Evolutionary conservation across 208 protist species (phyloP), one percentile per base, ranked within the genome.

Genomic region (Naegleria gruberi): DNA sequence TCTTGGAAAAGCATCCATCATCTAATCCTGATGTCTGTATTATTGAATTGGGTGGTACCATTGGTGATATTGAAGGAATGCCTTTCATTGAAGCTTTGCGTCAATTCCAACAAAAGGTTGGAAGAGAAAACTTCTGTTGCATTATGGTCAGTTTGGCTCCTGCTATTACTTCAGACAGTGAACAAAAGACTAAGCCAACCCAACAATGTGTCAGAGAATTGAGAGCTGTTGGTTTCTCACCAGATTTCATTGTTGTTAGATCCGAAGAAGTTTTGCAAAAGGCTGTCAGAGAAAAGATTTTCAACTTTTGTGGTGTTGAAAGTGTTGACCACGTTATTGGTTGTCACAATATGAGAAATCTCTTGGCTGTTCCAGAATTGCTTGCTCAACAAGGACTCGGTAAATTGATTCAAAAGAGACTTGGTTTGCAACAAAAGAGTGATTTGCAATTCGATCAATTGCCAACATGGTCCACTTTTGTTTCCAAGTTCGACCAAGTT

Each of bases 111-210:
- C 96, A 95, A 74, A 90, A 94, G n/a, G 93, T 97, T 26, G 96
- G 96, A 74, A 47, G 89, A 37, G 93, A 95, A 37, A 97, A 97
- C 92, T 93, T 96, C 84, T 94, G 89, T 91, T 90, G 93, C 47
- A 88, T 95, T 74, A 91, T 95, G 84, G 92, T 95, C 37, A 89
- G 17, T n/a, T 83, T 90, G 23, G 93, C 95, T 26, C 96, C 96
- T 26, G 81, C 93, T 4, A 41, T 96, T n/a, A 91, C 91, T n/a
- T 90, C 91, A 15, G 93, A 91, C 15, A 98, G 98, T 43, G 98
- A 99, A 93, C 97, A 99, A 93, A 99, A 99, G 95, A 99, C 99
- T 65, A 99, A 99, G 95, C 99, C 99, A 43, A 99, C 98, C 1
- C 99, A 99, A 94, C 97, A 98, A 95, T 97, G 94, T 91, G 97